Evolutionary conservation across 805 yeast genomes (phyloP).

Genomic region (Lipomyces japonicus): DNA sequence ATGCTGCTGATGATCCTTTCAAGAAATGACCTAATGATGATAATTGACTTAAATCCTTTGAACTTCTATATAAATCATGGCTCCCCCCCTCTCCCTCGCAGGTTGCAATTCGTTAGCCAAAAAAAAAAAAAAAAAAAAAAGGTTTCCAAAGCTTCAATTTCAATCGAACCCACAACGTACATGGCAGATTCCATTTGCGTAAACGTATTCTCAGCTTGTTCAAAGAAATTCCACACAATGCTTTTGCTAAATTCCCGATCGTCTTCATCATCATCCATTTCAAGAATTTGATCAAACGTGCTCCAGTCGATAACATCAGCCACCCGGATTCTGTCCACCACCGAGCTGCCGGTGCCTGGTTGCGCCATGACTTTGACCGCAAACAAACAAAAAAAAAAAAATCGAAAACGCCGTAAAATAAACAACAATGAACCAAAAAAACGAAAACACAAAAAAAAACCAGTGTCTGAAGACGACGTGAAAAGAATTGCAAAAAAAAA

Average conservation of each 20-base stretch:
- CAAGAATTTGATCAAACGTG: slow-evolving; percentile 78
- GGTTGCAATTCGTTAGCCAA: too few species aligned
- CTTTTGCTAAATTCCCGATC: slow-evolving; percentile 76
- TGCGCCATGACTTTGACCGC: neutral
- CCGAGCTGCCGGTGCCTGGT: too few species aligned
- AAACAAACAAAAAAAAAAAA: neutral
- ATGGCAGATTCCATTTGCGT: slow-evolving; percentile 62
- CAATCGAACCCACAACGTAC: slow-evolving; percentile 6
- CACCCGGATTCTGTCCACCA: too few species aligned
- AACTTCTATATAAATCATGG: slow-evolving; percentile 19
- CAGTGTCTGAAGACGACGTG: too few species aligned
- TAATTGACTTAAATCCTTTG: slow-evolving; percentile 50
- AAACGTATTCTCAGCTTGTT: slow-evolving; percentile 82
- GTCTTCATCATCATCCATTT: slow-evolving; percentile 81
- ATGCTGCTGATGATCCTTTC: slow-evolving; percentile 92
- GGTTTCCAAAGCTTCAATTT: neutral
- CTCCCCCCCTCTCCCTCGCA: too few species aligned
- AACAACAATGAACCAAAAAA: too few species aligned
- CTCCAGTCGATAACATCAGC: slow-evolving; percentile 78
- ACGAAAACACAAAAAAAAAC: too few species aligned
- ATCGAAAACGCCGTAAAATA: neutral
- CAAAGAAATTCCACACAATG: slow-evolving; percentile 77
- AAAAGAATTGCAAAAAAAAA: too few species aligned
- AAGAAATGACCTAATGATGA: slow-evolving; percentile 84
- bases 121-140: neutral